Conservation (phyloP, 225 moss, liverwort and hornwort genomes). For the Rhytidiadelphus loreus region DNA sequence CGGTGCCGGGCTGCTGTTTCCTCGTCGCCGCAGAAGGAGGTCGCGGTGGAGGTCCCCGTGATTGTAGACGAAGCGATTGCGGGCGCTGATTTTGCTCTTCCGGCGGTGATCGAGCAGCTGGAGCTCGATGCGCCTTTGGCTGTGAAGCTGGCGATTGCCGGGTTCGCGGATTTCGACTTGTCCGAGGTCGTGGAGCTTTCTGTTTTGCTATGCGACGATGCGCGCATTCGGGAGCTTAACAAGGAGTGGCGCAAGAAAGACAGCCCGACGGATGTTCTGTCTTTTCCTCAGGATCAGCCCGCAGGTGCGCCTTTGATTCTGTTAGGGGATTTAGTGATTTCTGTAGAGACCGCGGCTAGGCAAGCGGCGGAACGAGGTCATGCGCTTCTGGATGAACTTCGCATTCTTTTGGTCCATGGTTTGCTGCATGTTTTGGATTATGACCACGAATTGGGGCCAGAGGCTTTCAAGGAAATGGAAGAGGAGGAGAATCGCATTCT, state of each 20-base stretch:
- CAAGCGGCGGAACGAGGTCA: conserved; percentile 83
- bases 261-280: conserved; percentile 73
- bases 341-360: conserved; percentile 73
- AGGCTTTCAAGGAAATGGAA: conserved; percentile 62
- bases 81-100: conserved; percentile 5
- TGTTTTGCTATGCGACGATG: conserved; percentile 67
- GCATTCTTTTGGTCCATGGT: conserved; percentile 91
- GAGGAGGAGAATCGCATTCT: conserved; percentile 72
- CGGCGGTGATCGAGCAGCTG: conserved; percentile 68
- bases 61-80: conserved; percentile 30
- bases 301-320: conserved; percentile 61
- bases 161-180: conserved; percentile 37
- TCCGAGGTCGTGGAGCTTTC: conserved; percentile 78
- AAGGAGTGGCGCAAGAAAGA: conserved; percentile 72
- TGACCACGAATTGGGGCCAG: conserved; percentile 79
- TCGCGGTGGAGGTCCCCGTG: conserved; percentile 48
- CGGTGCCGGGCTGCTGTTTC: conserved; percentile 7
- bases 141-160: conserved; percentile 51
- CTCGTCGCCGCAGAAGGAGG: conserved; percentile 29
- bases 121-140: conserved; percentile 67
- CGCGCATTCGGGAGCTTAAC: conserved; percentile 63
- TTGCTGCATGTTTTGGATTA: conserved; percentile 77
- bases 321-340: conserved; percentile 85
- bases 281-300: conserved; percentile 76
- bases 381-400: conserved; percentile 68